Conservation (phyloP, 345 rosid genomes). For the Ricinus communis region DNA sequence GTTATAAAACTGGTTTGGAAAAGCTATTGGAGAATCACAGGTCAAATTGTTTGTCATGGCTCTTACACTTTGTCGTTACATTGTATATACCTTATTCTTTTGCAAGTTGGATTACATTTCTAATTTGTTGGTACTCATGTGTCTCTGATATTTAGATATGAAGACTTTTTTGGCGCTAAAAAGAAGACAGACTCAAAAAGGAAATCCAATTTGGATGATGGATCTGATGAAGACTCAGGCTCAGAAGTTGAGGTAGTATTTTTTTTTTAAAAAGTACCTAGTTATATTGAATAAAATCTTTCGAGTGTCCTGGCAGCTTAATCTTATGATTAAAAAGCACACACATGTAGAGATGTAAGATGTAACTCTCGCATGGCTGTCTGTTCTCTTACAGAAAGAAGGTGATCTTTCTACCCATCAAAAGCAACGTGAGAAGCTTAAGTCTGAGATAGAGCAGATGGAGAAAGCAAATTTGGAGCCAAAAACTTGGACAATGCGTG, state of each 20-base stretch:
- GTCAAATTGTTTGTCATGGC: too few species aligned
- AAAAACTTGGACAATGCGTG: conserved; percentile 93
- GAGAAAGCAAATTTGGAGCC: conserved; percentile 86
- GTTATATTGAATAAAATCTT: not conserved
- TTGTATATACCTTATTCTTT: too few species aligned
- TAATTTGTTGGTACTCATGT: conserved; percentile 3
- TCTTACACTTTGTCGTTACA: too few species aligned
- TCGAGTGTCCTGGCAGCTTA: not conserved
- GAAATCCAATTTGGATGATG: conserved; percentile 32
- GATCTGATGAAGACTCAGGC: conserved; percentile 40
- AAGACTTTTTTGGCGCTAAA: conserved; percentile 72
- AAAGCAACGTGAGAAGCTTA: conserved; percentile 55
- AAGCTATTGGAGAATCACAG: too few species aligned
- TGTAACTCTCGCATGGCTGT: not conserved
- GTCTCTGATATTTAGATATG: conserved; percentile 48
- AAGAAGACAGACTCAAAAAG: conserved; percentile 40
- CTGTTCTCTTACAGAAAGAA: conserved; percentile 40
- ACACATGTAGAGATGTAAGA: not conserved
- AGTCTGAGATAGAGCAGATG: conserved; percentile 71
- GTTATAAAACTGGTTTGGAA: too few species aligned
- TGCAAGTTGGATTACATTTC: not conserved
- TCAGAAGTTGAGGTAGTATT: conserved; percentile 17
- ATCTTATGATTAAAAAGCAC: not conserved
- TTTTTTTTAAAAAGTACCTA: not conserved
- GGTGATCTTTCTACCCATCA: conserved; percentile 74